These are phyloP conservation scores for Fomitiporia mediterranea DNA, from an alignment of 1,284 basidiomycete genomes.

Conservation along the genomic window DNA sequence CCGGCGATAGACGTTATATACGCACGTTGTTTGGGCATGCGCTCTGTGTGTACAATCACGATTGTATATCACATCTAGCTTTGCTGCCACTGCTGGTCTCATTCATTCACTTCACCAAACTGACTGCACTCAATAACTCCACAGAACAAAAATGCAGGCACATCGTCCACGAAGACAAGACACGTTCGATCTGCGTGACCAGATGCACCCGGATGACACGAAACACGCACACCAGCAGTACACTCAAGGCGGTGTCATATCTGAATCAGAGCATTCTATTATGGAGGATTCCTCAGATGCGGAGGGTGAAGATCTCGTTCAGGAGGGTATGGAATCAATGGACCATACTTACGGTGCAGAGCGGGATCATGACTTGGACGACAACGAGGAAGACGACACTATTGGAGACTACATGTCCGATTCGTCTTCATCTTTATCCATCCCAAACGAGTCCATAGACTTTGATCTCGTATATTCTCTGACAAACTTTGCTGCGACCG, in stretches of 20 bases:
- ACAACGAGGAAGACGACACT: constrained; percentile 58
- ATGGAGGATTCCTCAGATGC: constrained; percentile 73
- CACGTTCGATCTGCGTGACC: constrained; percentile 65
- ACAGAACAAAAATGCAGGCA: constrained; percentile 8
- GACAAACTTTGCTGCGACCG: constrained; percentile 92
- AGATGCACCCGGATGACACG: constrained; percentile 57
- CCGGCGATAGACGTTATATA: not conserved
- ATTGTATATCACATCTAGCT: not conserved
- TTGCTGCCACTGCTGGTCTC: not conserved
- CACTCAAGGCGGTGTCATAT: constrained; percentile 41
- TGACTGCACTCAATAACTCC: not conserved
- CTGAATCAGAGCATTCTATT: constrained; percentile 72
- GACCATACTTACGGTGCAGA: constrained; percentile 18
- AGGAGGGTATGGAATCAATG: constrained; percentile 11
- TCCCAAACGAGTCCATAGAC: constrained; percentile 87
- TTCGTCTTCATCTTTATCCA: constrained; percentile 71
- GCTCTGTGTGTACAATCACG: not conserved
- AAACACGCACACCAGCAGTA: constrained; percentile 46
- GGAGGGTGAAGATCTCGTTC: constrained; percentile 41
- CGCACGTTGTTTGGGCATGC: not conserved
- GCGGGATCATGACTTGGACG: constrained; percentile 26
- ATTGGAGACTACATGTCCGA: constrained; percentile 38
- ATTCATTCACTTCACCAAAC: not conserved
- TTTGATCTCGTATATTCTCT: constrained; percentile 87
- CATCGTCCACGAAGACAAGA: constrained; percentile 40